Base-by-base conservation (phyloP, 176 grass and related monocot species). In the Oryza glumipatula region DNA sequence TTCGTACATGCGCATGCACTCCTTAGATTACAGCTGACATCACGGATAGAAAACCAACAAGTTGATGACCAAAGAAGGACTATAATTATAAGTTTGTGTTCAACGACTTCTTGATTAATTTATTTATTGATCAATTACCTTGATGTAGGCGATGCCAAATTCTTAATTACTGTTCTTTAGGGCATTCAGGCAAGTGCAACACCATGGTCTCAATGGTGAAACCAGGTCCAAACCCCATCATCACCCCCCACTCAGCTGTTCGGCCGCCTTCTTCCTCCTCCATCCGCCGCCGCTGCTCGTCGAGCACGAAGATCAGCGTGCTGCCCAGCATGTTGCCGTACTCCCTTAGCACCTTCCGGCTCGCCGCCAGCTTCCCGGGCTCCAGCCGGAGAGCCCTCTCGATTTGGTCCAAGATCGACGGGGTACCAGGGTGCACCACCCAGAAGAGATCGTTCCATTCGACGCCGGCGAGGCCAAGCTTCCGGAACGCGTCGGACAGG, bases 381-480 rank as follows among this genome's bases (percentile, higher is more conserved):
- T 84, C 26, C 6, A 94, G 46, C 28, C 68, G 60, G 56, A 94
- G 14, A 74, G 88, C 82, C 6, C 47, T 68, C 21, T 91, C 88
- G 14, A 90, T 30, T 51, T 85, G 85, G 70, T 90, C 88, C 48
- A 90, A 13, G 67, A 90, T 85, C 12, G 6, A 21, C 38, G 0
- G 76, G 84, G 85, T 77, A 0, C 91, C 88, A 0, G 88, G 84
- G 67, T 90, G 91, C 11, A 85, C 83, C 22, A 75, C 79, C 87
- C 87, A 92, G 85, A 92, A 92, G n/a, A 92, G 46, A 5, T 88
- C 86, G 66, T 92, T 89, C 80, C 82, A 92, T 14, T 69, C 19
- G 54, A 7, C 39, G 38, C 5, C 52, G 54, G 7, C 56, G 7
- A 11, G 86, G 51, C n/a, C 32, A 0, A 16, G 8, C 49, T 44